Conservation (phyloP, 2,329 filamentous ascomycete species). For the Fusarium sp. region DNA sequence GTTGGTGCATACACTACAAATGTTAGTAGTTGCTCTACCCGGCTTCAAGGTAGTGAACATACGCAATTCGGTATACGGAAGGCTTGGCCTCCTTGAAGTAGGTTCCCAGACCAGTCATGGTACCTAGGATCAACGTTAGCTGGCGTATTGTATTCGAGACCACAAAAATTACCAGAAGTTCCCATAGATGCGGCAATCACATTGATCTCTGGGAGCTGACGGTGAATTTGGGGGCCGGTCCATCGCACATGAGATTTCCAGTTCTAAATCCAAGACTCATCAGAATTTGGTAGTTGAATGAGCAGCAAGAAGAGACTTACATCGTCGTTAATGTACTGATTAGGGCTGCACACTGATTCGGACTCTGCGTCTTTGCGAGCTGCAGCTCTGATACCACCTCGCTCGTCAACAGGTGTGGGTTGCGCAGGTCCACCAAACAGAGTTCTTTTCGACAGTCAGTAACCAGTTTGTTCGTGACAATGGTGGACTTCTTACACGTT, state of each 20-base stretch:
- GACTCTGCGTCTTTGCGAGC: conserved; percentile 52
- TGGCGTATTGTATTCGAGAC: background rate
- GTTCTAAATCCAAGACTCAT: conserved; percentile 55
- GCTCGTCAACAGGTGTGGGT: conserved; percentile 52
- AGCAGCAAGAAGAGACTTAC: conserved; percentile 25
- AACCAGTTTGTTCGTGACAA: background rate
- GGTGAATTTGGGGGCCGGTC: conserved; percentile 72
- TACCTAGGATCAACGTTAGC: conserved; percentile 47
- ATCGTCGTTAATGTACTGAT: conserved; percentile 55
- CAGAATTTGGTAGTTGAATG: background rate
- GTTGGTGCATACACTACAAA: conserved; percentile 68
- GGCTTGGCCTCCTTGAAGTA: conserved; percentile 68
- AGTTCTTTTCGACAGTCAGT: conserved; percentile 43
- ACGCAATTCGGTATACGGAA: conserved; percentile 59
- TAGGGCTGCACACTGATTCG: conserved; percentile 51
- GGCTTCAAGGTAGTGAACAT: conserved; percentile 9
- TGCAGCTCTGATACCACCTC: conserved; percentile 53
- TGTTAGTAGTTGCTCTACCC: conserved; percentile 12
- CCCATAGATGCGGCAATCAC: conserved; percentile 71
- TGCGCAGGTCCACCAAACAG: conserved; percentile 55
- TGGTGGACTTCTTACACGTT: conserved; percentile 48
- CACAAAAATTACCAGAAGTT: conserved; percentile 54
- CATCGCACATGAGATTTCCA: conserved; percentile 70
- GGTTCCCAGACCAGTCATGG: conserved; percentile 65
- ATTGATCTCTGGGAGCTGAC: conserved; percentile 69